Percentiles rank a stretch among this genome's conserved stretches.
These are phyloP conservation scores for Corynespora cassiicola DNA, from an alignment of 2,329 filamentous ascomycete species.

Conservation along the genomic window DNA sequence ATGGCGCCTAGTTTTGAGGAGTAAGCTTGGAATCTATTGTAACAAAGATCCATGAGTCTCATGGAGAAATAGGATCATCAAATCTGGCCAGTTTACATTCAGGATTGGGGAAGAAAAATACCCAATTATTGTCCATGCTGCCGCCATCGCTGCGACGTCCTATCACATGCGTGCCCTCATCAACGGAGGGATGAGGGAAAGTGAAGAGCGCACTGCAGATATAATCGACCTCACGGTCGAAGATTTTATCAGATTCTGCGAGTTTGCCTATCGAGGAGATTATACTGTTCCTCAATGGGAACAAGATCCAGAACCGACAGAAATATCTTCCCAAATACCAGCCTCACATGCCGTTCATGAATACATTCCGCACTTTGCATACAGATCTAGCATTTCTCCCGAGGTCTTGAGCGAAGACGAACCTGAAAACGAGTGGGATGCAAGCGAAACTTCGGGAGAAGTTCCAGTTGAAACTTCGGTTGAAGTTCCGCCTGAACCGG, in stretches of 20 bases:
- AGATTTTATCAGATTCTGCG: slow-evolving; percentile 30
- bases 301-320: no score
- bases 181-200: slow-evolving; percentile 23
- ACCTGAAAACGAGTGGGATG: no score
- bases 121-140: slow-evolving; percentile 26
- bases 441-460: no score
- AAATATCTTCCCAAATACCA: no score
- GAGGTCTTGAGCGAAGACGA: no score
- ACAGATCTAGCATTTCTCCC: no score
- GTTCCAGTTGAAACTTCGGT: no score
- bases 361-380: no score
- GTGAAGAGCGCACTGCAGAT: slow-evolving; percentile 16
- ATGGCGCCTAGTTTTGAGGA: slow-evolving; percentile 22
- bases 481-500: no score
- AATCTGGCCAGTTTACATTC: slow-evolving; percentile 31
- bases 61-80: slow-evolving; percentile 22
- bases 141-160: slow-evolving; percentile 23
- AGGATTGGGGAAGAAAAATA: slow-evolving; percentile 22
- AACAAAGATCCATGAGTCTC: slow-evolving; percentile 12
- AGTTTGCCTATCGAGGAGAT: slow-evolving; percentile 29
- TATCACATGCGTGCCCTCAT: slow-evolving; percentile 24
- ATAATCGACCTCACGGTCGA: slow-evolving; percentile 22
- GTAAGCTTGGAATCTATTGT: slow-evolving; percentile 21
- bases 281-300: slow-evolving; percentile 24
- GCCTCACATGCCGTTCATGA: no score